Percentiles rank a stretch among this genome's conserved stretches.
Conservation (phyloP, 2,329 filamentous ascomycete species). For the Camptophora hylomeconis region DNA sequence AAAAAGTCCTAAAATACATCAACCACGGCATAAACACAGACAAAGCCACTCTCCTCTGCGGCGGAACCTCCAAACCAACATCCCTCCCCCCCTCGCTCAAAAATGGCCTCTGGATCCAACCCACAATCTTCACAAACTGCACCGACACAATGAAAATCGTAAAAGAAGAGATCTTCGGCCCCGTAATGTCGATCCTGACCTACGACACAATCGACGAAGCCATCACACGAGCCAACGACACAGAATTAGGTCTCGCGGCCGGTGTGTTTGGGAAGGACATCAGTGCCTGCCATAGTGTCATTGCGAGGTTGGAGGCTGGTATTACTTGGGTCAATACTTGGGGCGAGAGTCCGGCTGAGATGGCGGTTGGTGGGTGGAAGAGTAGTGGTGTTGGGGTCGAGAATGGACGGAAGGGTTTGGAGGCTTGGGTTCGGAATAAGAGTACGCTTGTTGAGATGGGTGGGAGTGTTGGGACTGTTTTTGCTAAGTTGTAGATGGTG, state of each 20-base stretch:
- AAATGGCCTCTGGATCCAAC: constrained; percentile 70
- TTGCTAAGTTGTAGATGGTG: constrained; percentile 48
- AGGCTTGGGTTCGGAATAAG: constrained; percentile 76
- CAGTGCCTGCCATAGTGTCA: constrained; percentile 57
- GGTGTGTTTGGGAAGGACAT: constrained; percentile 71
- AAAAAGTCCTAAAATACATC: constrained; percentile 71
- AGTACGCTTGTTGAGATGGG: constrained; percentile 77
- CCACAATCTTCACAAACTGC: constrained; percentile 78
- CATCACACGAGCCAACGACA: constrained; percentile 60
- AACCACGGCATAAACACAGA: constrained; percentile 60
- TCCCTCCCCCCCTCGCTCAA: constrained; percentile 37
- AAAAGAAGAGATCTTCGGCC: constrained; percentile 76
- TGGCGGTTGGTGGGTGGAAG: constrained; percentile 89
- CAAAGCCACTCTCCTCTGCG: constrained; percentile 59
- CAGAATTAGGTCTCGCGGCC: constrained; percentile 65
- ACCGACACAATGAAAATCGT: constrained; percentile 69
- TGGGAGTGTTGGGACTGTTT: constrained; percentile 57
- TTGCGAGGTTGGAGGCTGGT: constrained; percentile 61
- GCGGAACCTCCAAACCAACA: constrained; percentile 41
- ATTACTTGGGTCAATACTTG: constrained; percentile 91
- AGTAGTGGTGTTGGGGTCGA: constrained; percentile 77
- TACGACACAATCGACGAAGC: constrained; percentile 61
- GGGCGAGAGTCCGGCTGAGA: constrained; percentile 85
- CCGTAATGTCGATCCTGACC: constrained; percentile 67
- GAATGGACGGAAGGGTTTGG: constrained; percentile 67